Percentiles rank a stretch among this genome's conserved stretches.
Evolutionary conservation across 1,284 basidiomycete species (phyloP).

Genomic region (Austroboletus niveus): DNA sequence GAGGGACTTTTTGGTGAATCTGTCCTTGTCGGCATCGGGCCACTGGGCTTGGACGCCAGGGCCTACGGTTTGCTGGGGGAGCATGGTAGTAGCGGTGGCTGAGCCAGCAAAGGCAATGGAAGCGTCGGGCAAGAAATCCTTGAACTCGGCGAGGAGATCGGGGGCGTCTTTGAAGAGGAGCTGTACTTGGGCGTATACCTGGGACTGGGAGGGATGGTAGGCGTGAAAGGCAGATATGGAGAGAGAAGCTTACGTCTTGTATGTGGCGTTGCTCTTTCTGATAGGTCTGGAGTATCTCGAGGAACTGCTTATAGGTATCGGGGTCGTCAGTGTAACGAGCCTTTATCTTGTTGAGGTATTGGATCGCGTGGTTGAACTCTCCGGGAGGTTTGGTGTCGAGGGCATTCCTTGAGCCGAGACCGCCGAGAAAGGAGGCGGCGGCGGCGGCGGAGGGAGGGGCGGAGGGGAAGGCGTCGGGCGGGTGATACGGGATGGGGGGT

Average conservation of each 20-base stretch:
- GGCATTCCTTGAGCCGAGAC: constrained; percentile 46
- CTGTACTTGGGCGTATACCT: constrained; percentile 94
- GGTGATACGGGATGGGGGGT: constrained; percentile 41
- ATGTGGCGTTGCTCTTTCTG: constrained; percentile 92
- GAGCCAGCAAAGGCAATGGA: constrained; percentile 38
- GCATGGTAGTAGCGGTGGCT: constrained; percentile 38
- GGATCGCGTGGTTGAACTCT: constrained; percentile 97
- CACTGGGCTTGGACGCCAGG: constrained; percentile 36
- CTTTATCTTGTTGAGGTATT: constrained; percentile 99
- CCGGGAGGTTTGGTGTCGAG: constrained; percentile 48
- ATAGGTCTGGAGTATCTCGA: constrained; percentile 97
- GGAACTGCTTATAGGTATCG: constrained; percentile 96
- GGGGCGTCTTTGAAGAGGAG: constrained; percentile 90
- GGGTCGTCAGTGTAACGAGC: constrained; percentile 88
- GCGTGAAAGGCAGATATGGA: neutral
- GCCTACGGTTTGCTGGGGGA: constrained; percentile 42
- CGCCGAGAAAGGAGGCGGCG: constrained; percentile 60
- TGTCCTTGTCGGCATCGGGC: constrained; percentile 44
- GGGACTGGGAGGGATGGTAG: constrained; percentile 39
- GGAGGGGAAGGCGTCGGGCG: constrained; percentile 40
- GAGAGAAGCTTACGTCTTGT: constrained; percentile 68
- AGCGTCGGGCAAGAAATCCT: constrained; percentile 88
- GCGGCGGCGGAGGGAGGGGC: constrained; percentile 51
- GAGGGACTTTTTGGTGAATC: constrained; percentile 44
- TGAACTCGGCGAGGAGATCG: constrained; percentile 94